phyloP scores from a whole-genome alignment of 176 grass and related monocot genomes.

The Aegilops speltoides region DNA sequence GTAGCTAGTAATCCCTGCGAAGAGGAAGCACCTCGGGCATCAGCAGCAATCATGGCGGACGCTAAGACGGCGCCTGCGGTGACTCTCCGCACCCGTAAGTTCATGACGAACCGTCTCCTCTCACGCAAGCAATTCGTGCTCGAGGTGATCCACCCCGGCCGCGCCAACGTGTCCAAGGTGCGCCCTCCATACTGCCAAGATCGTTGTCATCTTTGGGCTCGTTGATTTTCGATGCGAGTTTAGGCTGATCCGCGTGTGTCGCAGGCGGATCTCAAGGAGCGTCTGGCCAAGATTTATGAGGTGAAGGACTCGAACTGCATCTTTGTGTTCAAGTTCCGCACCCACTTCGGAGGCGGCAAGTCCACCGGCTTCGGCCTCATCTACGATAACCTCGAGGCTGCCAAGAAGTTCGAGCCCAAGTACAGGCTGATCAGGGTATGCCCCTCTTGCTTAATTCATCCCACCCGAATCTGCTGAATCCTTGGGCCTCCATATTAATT shows the following conservation, averaged over 20 bases:
- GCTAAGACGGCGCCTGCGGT: conserved; percentile 55
- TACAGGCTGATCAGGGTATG: conserved; percentile 96
- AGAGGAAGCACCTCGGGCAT: conserved; percentile 14
- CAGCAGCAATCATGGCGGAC: conserved; percentile 60
- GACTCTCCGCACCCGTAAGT: conserved; percentile 91
- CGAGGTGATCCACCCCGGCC: conserved; percentile 92
- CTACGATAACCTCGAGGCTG: conserved; percentile 76
- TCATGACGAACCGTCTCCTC: conserved; percentile 98
- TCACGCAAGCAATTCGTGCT: conserved; percentile 94
- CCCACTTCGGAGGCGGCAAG: conserved; percentile 93
- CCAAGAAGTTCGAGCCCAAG: conserved; percentile 95
- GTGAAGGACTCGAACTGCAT: conserved; percentile 87
- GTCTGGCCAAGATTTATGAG: conserved; percentile 59
- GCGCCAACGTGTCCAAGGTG: conserved; percentile 97
- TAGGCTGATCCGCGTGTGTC: not conserved
- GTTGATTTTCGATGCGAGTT: not conserved
- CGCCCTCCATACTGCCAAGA: not conserved
- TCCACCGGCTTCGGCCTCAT: conserved; percentile 94
- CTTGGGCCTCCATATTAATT: not conserved
- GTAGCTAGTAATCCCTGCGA: not conserved
- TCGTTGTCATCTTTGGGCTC: no score
- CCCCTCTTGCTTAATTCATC: not conserved
- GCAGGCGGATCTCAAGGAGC: conserved; percentile 85
- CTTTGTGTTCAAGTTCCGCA: conserved; percentile 99
- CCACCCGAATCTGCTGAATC: not conserved